Conservation (phyloP, 2,329 filamentous ascomycete species). For the Dichotomopilus funicola region DNA sequence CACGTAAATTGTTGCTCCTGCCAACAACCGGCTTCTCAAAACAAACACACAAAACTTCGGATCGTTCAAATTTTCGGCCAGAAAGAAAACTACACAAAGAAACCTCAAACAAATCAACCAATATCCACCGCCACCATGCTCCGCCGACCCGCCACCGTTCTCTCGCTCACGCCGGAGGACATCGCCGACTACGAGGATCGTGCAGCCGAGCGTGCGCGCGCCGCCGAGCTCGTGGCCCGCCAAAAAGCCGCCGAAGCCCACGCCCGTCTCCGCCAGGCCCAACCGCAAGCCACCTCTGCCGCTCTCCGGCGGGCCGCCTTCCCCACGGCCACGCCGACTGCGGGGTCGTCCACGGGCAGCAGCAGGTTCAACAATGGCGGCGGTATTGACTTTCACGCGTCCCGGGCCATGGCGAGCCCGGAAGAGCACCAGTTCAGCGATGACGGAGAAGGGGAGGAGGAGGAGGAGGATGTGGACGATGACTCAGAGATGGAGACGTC, state of each 20-base stretch:
- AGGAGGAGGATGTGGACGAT: constrained; percentile 6
- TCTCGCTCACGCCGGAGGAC: constrained; percentile 63
- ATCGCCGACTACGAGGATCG: constrained; percentile 63
- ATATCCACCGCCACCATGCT: constrained; percentile 24
- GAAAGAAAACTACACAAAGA: not conserved
- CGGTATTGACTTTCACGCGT: not conserved
- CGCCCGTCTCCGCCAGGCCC: constrained; percentile 9
- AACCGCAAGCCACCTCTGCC: not conserved
- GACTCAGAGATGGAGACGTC: constrained; percentile 13
- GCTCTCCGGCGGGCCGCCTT: not conserved
- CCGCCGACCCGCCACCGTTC: constrained; percentile 56
- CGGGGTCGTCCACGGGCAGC: not conserved
- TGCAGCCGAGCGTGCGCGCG: constrained; percentile 34
- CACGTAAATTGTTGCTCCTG: not conserved
- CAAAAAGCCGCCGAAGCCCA: constrained; percentile 11
- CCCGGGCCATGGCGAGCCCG: not conserved
- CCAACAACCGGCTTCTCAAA: too few relatives aligned
- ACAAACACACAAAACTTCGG: too few relatives aligned
- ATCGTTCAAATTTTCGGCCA: not conserved
- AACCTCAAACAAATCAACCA: not conserved
- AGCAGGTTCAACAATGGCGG: not conserved
- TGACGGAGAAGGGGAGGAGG: constrained; percentile 6
- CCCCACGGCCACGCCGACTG: not conserved
- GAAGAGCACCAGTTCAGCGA: constrained; percentile 11
- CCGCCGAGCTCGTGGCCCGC: constrained; percentile 18